Base-by-base conservation (phyloP, 2,329 filamentous ascomycete species). In the Calonectria hongkongensis region DNA sequence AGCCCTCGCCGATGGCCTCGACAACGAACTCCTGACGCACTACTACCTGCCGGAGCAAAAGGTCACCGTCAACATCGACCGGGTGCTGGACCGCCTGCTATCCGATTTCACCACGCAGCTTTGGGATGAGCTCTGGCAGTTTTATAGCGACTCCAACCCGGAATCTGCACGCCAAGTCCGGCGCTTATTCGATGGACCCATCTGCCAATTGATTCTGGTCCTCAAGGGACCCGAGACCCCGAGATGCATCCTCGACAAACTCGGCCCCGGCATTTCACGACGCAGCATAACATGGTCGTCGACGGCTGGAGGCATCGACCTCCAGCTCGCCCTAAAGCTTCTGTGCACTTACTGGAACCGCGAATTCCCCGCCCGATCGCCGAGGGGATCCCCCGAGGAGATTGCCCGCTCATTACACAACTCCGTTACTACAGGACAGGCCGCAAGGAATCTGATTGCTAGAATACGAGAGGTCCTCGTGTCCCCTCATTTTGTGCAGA, bases 61-160 rank as follows among this genome's bases (percentile, higher is more conserved):
- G 30, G 78, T 83, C 7, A 78, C 75, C 30, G 68, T 84, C 67
- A 84, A 85, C 51, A 75, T 85, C 21, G 83, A 85, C 51, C 77
- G 82, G 0, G 82, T 84, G 4, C 54, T 85, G 36, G 83, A 85
- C 70, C 81, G 83, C 1, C 77, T 85, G 16, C 68, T 85, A 4
- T 74, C 79, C 10, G 78, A 80, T 9, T 85, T 85, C 28, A 82
- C 81, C 2, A 71, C 72, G 12, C 74, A 78, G 56, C 70, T 85
- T 50, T 84, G 83, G 83, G 82, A 84, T 67, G 83, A 85, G 60
- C 76, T 85, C 4, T 84, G 80, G 77, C 54, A 71, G 4, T 84
- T 83, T 56, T 84, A 85, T 56, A 79, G 79, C 51, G 68, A 76
- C 41, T 80, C 76, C 4, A 75, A 78, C 68, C 80, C 79, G 3